phyloP scores from a whole-genome alignment of 768 basidiomycete species.

The Mycena floridula region DNA sequence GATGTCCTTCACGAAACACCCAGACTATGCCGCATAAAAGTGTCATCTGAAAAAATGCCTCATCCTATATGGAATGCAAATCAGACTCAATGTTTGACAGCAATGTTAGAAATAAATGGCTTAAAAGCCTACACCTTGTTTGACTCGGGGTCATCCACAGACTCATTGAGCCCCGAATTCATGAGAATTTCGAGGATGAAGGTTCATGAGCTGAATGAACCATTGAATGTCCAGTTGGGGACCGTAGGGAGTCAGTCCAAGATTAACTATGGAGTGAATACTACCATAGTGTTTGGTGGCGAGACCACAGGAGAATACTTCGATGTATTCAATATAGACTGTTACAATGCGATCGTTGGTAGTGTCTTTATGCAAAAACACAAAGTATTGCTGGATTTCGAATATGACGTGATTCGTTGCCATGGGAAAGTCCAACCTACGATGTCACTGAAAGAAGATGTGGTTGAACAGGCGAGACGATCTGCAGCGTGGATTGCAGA shows the following conservation, averaged over 20 bases:
- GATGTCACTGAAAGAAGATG: constrained; percentile 2
- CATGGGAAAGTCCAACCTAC: constrained; percentile 2
- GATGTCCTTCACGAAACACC: too few species aligned
- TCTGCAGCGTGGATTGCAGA: background rate
- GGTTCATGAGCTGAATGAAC: constrained; percentile 8
- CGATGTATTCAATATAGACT: too few species aligned
- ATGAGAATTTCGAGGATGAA: constrained; percentile 7
- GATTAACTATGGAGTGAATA: constrained; percentile 20
- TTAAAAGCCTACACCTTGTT: constrained; percentile 11
- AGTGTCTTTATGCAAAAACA: constrained; percentile 24
- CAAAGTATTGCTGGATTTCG: constrained; percentile 19
- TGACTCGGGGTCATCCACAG: constrained; percentile 10
- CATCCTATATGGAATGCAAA: too few species aligned
- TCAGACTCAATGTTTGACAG: too few species aligned
- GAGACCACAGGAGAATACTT: constrained; percentile 13
- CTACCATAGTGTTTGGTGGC: constrained; percentile 4
- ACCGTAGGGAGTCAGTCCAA: constrained; percentile 21
- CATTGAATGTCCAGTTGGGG: constrained; percentile 23
- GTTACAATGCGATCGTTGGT: constrained; percentile 29
- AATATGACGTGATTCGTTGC: constrained; percentile 6
- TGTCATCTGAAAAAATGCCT: too few species aligned
- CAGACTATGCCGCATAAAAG: too few species aligned
- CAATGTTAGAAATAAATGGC: too few species aligned
- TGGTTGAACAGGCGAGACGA: constrained; percentile 2
- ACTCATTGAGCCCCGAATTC: constrained; percentile 16